Base-by-base conservation (phyloP, 1,284 basidiomycete genomes). In the Sporisorium scitamineum region DNA sequence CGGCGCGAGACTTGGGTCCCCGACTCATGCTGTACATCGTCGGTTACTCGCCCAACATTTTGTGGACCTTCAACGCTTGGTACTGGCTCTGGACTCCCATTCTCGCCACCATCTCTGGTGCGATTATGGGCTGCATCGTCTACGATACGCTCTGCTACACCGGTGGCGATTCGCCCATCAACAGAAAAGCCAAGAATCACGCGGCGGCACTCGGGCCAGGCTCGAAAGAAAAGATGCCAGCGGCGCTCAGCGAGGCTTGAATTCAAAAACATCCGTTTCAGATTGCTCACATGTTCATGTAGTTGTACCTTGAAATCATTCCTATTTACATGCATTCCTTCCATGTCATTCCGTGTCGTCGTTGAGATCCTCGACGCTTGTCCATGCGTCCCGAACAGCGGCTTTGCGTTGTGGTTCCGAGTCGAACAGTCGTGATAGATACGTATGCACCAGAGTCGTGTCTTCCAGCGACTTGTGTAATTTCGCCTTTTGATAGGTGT, bases 51-150 rank as follows among this genome's bases (percentile, higher is more conserved):
- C 83, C 61, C 47, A 86, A 86, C 60, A 87, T 84, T 4, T 52
- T 76, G 14, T 85, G 81, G 74, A 81, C 87, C 31, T 89, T 86
- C 76, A 86, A 88, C 63, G 89, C 88, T 79, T 92, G 92, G 73
- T 93, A 92, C 81, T 93, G 92, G 92, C 72, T 93, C 31, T 93
- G 92, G 92, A 91, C 90, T 76, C 89, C 91, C 14, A 54, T 75
- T 27, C 37, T 83, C 18, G 73, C 70, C 3, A 69, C 66, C 44
- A 80, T 84, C 51, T 54, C 73, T 3, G 86, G 86, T 13, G 86
- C 79, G 20, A 61, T 86, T 9, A 74, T 85, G 45, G 86, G 86
- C 1, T 82, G 80, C 31, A 53, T 84, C 37, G 48, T 87, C 29
- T 86, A 87, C 70, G 85, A 87, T 54, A 61, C 79, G 14, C 78